A percentile compares a stretch with the other conserved stretches of the same genome.
These are phyloP conservation scores for Tardiomyces blankii DNA, from an alignment of 1,139 yeast genomes.

Conservation along the genomic window DNA sequence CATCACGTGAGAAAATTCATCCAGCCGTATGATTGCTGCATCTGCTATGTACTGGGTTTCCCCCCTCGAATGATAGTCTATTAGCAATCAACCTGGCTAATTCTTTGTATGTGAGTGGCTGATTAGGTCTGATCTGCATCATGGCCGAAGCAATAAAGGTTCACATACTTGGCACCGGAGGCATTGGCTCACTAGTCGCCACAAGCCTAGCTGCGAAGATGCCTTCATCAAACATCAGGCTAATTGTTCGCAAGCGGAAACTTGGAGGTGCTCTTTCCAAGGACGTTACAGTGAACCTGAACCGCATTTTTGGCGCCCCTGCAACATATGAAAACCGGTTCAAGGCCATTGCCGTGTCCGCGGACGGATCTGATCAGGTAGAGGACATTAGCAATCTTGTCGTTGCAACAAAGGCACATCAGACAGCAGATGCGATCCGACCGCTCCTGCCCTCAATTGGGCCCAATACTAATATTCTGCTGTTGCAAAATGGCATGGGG, in stretches of 20 bases:
- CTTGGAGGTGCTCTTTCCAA: slow-evolving; percentile 3
- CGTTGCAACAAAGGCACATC: slow-evolving; percentile 55
- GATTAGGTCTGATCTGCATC: too few species aligned
- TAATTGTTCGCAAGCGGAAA: slow-evolving; percentile 28
- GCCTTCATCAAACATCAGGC: slow-evolving; percentile 29
- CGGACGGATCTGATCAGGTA: background rate
- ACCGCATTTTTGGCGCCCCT: slow-evolving; percentile 4
- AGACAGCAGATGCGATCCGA: slow-evolving; percentile 36
- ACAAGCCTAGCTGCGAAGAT: slow-evolving; percentile 23
- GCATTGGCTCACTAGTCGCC: slow-evolving; percentile 28
- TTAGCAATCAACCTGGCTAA: too few species aligned
- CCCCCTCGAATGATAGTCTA: too few species aligned
- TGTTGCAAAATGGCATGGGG: slow-evolving; percentile 79
- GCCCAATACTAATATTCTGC: slow-evolving; percentile 40
- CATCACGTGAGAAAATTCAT: too few species aligned
- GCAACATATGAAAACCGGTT: slow-evolving; percentile 6
- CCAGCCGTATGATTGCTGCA: too few species aligned
- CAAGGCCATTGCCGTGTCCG: slow-evolving; percentile 1
- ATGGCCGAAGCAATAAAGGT: slow-evolving; percentile 8
- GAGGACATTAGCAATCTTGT: slow-evolving; percentile 39
- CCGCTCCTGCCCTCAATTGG: slow-evolving; percentile 34
- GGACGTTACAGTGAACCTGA: slow-evolving; percentile 1
- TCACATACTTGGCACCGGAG: slow-evolving; percentile 29
- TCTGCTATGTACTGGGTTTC: too few species aligned
- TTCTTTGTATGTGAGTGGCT: too few species aligned